Evolutionary conservation across 2,329 filamentous ascomycete species (phyloP).

Genomic region (Pseudogymnoascus sp.): DNA sequence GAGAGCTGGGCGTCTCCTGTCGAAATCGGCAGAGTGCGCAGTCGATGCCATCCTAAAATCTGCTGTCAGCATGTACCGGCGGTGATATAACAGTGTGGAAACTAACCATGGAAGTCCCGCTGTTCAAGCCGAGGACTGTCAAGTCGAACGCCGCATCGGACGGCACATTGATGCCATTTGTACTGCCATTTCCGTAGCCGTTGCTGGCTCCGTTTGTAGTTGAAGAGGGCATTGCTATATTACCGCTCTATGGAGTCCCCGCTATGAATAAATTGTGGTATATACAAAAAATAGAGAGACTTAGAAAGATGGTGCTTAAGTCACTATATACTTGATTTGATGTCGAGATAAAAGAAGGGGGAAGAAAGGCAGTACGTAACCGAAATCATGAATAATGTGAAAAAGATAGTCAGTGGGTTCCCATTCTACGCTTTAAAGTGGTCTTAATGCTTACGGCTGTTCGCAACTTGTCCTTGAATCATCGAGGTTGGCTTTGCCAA

Average conservation of each 20-base stretch:
- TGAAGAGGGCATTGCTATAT: not conserved
- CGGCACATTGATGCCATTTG: not conserved
- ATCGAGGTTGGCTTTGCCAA: not conserved
- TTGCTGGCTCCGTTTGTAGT: not conserved
- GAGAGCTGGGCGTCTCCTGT: conserved; percentile 43
- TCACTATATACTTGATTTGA: not conserved
- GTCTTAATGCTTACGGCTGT: not conserved
- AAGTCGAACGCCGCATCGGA: conserved; percentile 35
- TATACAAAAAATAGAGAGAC: not conserved
- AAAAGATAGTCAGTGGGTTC: not conserved
- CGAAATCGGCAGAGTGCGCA: conserved; percentile 51
- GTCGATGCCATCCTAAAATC: conserved; percentile 43
- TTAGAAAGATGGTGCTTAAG: not conserved
- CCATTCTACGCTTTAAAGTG: not conserved
- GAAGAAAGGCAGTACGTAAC: not conserved
- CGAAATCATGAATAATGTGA: not conserved
- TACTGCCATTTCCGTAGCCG: not conserved
- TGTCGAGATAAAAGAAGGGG: not conserved
- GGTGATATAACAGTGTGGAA: not conserved
- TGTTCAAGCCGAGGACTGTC: conserved; percentile 48
- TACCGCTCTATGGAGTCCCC: not conserved
- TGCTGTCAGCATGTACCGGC: not conserved
- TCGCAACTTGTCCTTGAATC: not conserved
- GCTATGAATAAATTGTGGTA: not conserved
- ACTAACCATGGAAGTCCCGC: conserved; percentile 42